Evolutionary conservation across 1,284 basidiomycete species (phyloP).

Genomic region (Cutaneotrichosporon spelunceum): DNA sequence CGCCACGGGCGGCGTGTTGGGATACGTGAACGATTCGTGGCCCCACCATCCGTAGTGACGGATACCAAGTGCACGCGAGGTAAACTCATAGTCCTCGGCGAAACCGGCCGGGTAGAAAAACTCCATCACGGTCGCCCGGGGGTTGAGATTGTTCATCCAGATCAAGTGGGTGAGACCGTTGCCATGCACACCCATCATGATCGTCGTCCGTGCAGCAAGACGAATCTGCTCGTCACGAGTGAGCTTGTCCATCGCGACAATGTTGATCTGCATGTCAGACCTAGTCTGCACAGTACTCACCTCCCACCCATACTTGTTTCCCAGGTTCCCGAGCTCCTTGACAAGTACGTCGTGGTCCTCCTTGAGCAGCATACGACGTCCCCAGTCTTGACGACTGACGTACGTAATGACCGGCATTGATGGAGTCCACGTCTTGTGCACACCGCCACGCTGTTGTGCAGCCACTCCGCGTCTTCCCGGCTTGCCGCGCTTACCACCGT

Average conservation of each 20-base stretch:
- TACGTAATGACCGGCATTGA: conserved; percentile 70
- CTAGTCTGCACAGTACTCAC: conserved; percentile 37
- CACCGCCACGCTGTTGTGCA: neutral
- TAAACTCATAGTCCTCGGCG: conserved; percentile 70
- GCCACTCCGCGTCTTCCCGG: no score
- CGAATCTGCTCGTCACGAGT: conserved; percentile 70
- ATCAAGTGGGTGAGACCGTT: conserved; percentile 71
- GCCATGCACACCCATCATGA: conserved; percentile 75
- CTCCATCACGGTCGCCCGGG: conserved; percentile 59
- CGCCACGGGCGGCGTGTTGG: conserved; percentile 54
- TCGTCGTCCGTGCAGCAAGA: conserved; percentile 73
- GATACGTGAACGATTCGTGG: conserved; percentile 61
- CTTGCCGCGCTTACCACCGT: neutral
- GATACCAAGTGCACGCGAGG: conserved; percentile 65
- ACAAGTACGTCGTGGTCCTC: conserved; percentile 52
- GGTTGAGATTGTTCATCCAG: conserved; percentile 62
- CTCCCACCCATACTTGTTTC: conserved; percentile 71
- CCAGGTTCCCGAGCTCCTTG: conserved; percentile 57
- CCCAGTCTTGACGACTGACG: conserved; percentile 79
- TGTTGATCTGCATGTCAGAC: conserved; percentile 56
- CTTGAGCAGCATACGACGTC: conserved; percentile 58
- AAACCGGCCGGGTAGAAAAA: conserved; percentile 61
- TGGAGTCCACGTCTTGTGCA: neutral
- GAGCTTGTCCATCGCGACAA: conserved; percentile 77
- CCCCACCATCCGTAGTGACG: conserved; percentile 74